A percentile compares a stretch with the other conserved stretches of the same genome.
Conservation (phyloP, 768 basidiomycete species). For the Naganishia randhawae region DNA sequence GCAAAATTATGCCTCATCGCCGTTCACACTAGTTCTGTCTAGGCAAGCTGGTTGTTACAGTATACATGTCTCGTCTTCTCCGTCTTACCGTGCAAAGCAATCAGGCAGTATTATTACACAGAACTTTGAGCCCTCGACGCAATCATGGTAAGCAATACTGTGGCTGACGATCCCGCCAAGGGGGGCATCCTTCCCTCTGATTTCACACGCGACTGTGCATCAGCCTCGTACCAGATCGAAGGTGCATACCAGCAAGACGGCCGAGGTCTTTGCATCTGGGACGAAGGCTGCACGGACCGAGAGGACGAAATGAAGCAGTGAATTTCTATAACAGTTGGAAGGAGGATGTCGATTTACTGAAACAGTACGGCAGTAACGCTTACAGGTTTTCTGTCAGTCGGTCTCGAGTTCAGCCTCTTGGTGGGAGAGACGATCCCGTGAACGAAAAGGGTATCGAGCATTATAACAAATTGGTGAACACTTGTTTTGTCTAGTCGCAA, state of each 20-base stretch:
- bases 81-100: too few relatives aligned
- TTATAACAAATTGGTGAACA: constrained; percentile 35
- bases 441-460: constrained; percentile 54
- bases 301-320: constrained; percentile 23
- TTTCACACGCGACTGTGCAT: constrained; percentile 43
- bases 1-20: too few relatives aligned
- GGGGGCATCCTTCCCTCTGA: constrained; percentile 29
- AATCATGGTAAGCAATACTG: constrained; percentile 2
- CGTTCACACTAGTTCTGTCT: too few relatives aligned
- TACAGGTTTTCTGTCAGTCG: constrained; percentile 75
- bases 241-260: constrained; percentile 39
- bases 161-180: neutral
- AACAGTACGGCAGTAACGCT: constrained; percentile 63
- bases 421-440: constrained; percentile 69
- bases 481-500: neutral
- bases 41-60: too few relatives aligned
- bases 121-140: too few relatives aligned
- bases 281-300: neutral
- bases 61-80: too few relatives aligned
- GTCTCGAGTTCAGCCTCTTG: constrained; percentile 68
- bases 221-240: constrained; percentile 72
- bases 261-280: constrained; percentile 16
- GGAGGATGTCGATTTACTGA: constrained; percentile 54
- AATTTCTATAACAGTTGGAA: constrained; percentile 24
- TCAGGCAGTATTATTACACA: too few relatives aligned